phyloP scores from a whole-genome alignment of 192 early-diverging fungal species.

The Coemansia sp. region DNA sequence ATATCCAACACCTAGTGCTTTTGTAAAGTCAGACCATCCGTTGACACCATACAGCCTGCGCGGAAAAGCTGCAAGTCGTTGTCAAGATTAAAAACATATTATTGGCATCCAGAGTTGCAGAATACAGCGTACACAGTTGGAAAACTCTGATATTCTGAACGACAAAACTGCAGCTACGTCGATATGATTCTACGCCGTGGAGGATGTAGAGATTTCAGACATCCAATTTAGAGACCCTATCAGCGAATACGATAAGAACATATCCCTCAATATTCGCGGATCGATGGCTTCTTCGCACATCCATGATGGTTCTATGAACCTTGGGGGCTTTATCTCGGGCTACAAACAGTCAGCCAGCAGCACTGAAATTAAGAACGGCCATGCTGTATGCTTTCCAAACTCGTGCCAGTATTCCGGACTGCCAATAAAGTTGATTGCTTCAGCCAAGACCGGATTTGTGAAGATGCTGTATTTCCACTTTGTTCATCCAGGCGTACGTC shows the following conservation, averaged over 20 bases:
- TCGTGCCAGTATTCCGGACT: slow-evolving; percentile 66
- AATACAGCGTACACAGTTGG: too few species aligned
- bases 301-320: neutral
- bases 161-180: slow-evolving; percentile 69
- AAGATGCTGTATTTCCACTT: slow-evolving; percentile 67
- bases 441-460: slow-evolving; percentile 56
- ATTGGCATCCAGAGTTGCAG: slow-evolving; percentile 60
- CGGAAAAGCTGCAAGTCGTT: slow-evolving; percentile 57
- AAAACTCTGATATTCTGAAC: slow-evolving; percentile 63
- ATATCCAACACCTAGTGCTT: slow-evolving; percentile 19
- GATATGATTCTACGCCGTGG: slow-evolving; percentile 65
- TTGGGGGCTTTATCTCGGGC: too few species aligned
- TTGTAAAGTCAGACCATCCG: slow-evolving; percentile 15
- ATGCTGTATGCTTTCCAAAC: slow-evolving; percentile 59
- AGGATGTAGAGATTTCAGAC: slow-evolving; percentile 57
- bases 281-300: neutral
- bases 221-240: slow-evolving; percentile 41
- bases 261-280: too few species aligned
- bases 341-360: slow-evolving; percentile 37
- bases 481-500: slow-evolving; percentile 56
- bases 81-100: slow-evolving; percentile 67
- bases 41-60: slow-evolving; percentile 21
- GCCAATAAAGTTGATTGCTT: slow-evolving; percentile 57
- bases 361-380: slow-evolving; percentile 47
- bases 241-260: neutral